Percentiles rank a stretch among this genome's conserved stretches.
Evolutionary conservation across 768 basidiomycete species (phyloP).

Genomic region (Omphalotus guepiniiformis): DNA sequence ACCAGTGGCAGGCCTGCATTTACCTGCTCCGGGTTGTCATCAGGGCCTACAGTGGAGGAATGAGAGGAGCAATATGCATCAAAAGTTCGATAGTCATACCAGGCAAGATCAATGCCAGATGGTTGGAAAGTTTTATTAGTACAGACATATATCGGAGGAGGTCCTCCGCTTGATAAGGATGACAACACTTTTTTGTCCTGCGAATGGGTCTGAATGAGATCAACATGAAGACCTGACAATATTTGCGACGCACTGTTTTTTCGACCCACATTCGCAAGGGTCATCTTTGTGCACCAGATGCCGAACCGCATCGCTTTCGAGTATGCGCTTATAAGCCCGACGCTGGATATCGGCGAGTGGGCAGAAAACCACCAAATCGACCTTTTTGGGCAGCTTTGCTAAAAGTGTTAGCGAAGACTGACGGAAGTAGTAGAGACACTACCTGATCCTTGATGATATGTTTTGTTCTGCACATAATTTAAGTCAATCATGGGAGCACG

Average conservation of each 20-base stretch:
- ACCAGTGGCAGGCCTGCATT: background rate
- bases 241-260: conserved; percentile 40
- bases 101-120: conserved; percentile 82
- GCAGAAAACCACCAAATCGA: conserved; percentile 91
- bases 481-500: background rate
- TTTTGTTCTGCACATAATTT: conserved; percentile 51
- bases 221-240: background rate
- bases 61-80: background rate
- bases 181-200: conserved; percentile 42
- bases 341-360: conserved; percentile 74
- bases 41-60: conserved; percentile 44
- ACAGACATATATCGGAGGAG: conserved; percentile 54
- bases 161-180: conserved; percentile 49
- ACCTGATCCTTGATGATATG: conserved; percentile 71
- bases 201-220: background rate
- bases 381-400: conserved; percentile 76
- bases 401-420: background rate
- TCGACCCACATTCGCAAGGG: conserved; percentile 66
- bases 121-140: conserved; percentile 87
- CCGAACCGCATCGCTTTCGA: conserved; percentile 62
- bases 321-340: conserved; percentile 65
- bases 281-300: conserved; percentile 71
- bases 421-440: background rate
- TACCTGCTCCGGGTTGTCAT: conserved; percentile 65
- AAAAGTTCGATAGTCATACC: conserved; percentile 34